Evolutionary conservation across 2,329 filamentous ascomycete species (phyloP), one percentile per base, ranked within the genome.

Genomic region (Microdochium trichocladiopsis): DNA sequence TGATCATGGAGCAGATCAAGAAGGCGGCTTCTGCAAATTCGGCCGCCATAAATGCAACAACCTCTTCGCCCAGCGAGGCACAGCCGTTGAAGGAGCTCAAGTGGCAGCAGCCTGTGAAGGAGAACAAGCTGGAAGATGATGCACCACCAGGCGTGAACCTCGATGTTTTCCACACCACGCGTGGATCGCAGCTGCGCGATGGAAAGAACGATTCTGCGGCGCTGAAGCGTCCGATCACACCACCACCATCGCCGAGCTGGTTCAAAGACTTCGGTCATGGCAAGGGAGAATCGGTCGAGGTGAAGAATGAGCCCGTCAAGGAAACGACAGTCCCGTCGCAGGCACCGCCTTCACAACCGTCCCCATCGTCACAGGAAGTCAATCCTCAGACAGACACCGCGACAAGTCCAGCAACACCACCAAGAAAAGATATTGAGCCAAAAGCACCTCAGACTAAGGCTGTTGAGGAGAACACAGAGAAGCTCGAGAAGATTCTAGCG

Each of bases 101-200:
- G 47, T 49, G 22, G 49, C 41, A 18, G 23, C 36, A 41, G 25
- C 51, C n/a, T 16, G 53, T 47, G 47, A 22, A 25, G 14, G 18
- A 45, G 18, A 12, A 33, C 11, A 25, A 53, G 22, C 36, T 24
- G 36, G 51, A 63, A 24, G 59, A 68, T 10, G 68, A 72, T 28
- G 56, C 70, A 1, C 73, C 74, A 2, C 57, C 65, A 1, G 73
- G 63, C 23, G 61, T 77, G 22, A 68, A 78, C 51, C 58, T 78
- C 50, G 73, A 76, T 49, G 61, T 80, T 21, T 80, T 81, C 51
- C 74, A 74, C 53, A 77, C 75, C 2, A 61, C 58, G 14, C 66
- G 68, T 24, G 76, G 73, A 2, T 75, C 76, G 2, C 71, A 70
- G 45, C 67, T 79, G 8, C 51, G 80, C 25, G 61, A 68, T 48